phyloP scores from a whole-genome alignment of 768 basidiomycete species.

The Mycena haematopus region DNA sequence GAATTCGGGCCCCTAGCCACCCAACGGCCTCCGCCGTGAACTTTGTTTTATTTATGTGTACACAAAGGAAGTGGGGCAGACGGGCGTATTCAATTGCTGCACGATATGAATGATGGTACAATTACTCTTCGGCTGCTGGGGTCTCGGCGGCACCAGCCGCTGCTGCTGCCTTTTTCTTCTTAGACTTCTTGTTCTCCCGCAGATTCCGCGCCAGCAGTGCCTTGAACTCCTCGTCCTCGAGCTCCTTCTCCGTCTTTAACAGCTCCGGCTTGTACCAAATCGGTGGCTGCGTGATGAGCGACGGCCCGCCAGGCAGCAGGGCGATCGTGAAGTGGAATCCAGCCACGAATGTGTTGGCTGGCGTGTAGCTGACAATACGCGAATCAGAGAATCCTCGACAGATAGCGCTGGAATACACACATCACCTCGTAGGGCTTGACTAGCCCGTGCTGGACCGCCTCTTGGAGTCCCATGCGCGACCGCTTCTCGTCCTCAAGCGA shows the following conservation, averaged over 20 bases:
- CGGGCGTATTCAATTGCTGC: conserved; percentile 29
- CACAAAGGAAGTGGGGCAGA: conserved; percentile 3
- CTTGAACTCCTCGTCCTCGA: conserved; percentile 89
- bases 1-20: conserved; percentile 79
- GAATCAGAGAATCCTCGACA: not conserved
- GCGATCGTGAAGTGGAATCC: conserved; percentile 98
- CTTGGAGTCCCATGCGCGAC: conserved; percentile 92
- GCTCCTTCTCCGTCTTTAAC: conserved; percentile 86
- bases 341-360: conserved; percentile 83
- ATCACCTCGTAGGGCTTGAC: conserved; percentile 96
- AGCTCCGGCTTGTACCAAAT: conserved; percentile 94
- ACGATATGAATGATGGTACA: conserved; percentile 23
- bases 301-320: conserved; percentile 86
- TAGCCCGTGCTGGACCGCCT: conserved; percentile 93
- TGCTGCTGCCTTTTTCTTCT: conserved; percentile 79
- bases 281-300: conserved; percentile 86
- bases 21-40: conserved; percentile 32
- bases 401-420: conserved; percentile 51
- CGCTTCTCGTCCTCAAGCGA: conserved; percentile 95
- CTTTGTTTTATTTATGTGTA: conserved; percentile 16
- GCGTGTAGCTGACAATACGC: conserved; percentile 67
- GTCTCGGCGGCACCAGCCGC: conserved; percentile 53
- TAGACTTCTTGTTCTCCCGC: conserved; percentile 90
- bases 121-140: conserved; percentile 42
- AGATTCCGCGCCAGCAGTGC: conserved; percentile 77